phyloP scores from a whole-genome alignment of 2,329 filamentous ascomycete species.

The Sphaceloma murrayae region DNA sequence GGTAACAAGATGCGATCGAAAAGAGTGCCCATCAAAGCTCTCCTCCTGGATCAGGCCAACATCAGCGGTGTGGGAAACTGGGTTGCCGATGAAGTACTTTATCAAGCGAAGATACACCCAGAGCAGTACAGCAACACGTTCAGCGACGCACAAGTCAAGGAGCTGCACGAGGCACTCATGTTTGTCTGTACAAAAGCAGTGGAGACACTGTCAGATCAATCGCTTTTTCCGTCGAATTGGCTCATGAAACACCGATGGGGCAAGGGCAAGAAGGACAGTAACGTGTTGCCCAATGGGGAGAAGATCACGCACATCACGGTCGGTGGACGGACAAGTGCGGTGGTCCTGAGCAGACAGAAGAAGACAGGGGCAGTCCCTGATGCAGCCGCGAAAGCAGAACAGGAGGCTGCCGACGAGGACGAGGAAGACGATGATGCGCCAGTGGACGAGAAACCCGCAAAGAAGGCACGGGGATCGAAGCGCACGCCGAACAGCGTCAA shows the following conservation, averaged over 20 bases:
- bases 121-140: slow-evolving; percentile 89
- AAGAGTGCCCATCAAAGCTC: slow-evolving; percentile 77
- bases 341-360: slow-evolving; percentile 77
- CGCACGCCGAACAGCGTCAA: slow-evolving; percentile 18
- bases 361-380: slow-evolving; percentile 57
- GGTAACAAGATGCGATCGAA: slow-evolving; percentile 60
- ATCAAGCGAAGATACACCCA: slow-evolving; percentile 78
- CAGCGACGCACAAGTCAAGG: slow-evolving; percentile 57
- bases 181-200: slow-evolving; percentile 74
- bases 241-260: slow-evolving; percentile 52
- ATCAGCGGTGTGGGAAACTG: slow-evolving; percentile 94
- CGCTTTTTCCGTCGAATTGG: slow-evolving; percentile 78
- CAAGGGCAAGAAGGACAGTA: slow-evolving; percentile 67
- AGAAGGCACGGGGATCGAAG: not conserved
- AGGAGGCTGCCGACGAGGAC: slow-evolving; percentile 5
- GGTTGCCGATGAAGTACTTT: slow-evolving; percentile 93
- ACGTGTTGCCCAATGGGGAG: slow-evolving; percentile 68
- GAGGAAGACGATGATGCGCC: not conserved
- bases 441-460: slow-evolving; percentile 14
- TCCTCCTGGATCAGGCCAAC: slow-evolving; percentile 77
- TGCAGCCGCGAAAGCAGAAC: slow-evolving; percentile 29
- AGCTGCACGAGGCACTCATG: slow-evolving; percentile 62
- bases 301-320: slow-evolving; percentile 81
- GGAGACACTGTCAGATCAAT: slow-evolving; percentile 68
- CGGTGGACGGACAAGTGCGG: slow-evolving; percentile 81